Evolutionary conservation across 805 yeast genomes (phyloP), one percentile per base, ranked within the genome.

Genomic region (Wickerhamiella lipophila): DNA sequence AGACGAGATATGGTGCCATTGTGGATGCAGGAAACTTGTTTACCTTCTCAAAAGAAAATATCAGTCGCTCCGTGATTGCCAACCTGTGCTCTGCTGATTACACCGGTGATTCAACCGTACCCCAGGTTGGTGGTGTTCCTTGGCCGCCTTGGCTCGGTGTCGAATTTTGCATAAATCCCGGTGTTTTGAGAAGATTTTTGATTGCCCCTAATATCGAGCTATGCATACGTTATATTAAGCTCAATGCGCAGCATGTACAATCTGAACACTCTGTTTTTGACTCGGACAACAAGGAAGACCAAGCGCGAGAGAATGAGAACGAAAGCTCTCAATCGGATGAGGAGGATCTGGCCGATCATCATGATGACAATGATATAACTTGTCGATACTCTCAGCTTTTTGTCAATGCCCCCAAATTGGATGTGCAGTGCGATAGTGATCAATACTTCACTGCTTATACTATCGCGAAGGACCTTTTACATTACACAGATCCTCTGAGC

Each of bases 111-210:
- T 62, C 58, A 7, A 58, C 64, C 13, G 50, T 50, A 22, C 32
- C 23, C 1, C 34, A 53, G 5, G 50, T 64, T 3, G 67, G 67
- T 15, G 9, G 12, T 0, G 47, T 38, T 16, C 48, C 49, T 16
- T 88, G 96, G 96, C 96, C 96, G 2, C 94, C 95, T 0, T 88
- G 95, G 86, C 62, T 87, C 29, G 86, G 88, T 1, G 61, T 76
- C 43, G 94, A 85, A 57, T 68, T 79, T 19, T 77, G 83, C 53
- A 73, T 76, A 53, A 78, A 78, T 46, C 69, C 75, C 16, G 68
- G 72, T 0, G 57, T 71, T 1, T 64, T 77, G 51, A 58, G 65
- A 9, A 68, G 72, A 11, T 72, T 74, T 49, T 69, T 78, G 45
- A 66, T 88, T 34, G 71, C 86, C 22, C 75, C 80, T 27, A 73